phyloP scores from a whole-genome alignment of 192 early-diverging fungal genomes.

The Podila minutissima region DNA sequence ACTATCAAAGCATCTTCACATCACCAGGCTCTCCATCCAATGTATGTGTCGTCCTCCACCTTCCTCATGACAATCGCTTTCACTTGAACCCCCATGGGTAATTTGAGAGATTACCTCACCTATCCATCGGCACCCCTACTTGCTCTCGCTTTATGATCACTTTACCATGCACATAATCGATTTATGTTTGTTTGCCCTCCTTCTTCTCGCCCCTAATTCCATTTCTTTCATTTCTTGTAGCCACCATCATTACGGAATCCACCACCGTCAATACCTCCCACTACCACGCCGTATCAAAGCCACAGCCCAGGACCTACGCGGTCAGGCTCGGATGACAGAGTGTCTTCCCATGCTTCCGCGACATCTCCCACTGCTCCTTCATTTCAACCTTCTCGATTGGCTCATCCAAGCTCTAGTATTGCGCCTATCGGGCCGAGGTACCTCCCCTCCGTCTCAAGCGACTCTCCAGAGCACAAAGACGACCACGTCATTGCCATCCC shows the following conservation, averaged over 20 bases:
- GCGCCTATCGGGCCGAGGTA: background rate
- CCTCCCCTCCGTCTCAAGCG: background rate
- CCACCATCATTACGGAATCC: conserved; percentile 9
- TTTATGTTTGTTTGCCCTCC: too few relatives aligned
- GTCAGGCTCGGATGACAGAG: background rate
- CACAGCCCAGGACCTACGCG: background rate
- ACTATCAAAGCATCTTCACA: conserved; percentile 47
- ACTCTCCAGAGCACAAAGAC: background rate
- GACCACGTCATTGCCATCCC: conserved; percentile 2
- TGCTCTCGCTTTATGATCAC: background rate
- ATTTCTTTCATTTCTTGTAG: conserved; percentile 10
- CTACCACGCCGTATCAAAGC: conserved; percentile 29
- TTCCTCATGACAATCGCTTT: background rate
- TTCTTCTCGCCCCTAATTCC: background rate
- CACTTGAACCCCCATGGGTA: background rate
- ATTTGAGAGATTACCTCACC: background rate
- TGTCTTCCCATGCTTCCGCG: background rate
- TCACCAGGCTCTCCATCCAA: conserved; percentile 57
- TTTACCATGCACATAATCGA: conserved; percentile 12
- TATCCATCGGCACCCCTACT: background rate
- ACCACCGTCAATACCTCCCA: conserved; percentile 13
- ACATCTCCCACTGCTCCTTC: background rate
- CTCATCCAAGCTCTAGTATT: background rate
- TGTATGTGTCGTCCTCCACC: conserved; percentile 10
- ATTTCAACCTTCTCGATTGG: background rate